Evolutionary conservation across 257 asterid species (phyloP).

Genomic region (Solanum pennellii): DNA sequence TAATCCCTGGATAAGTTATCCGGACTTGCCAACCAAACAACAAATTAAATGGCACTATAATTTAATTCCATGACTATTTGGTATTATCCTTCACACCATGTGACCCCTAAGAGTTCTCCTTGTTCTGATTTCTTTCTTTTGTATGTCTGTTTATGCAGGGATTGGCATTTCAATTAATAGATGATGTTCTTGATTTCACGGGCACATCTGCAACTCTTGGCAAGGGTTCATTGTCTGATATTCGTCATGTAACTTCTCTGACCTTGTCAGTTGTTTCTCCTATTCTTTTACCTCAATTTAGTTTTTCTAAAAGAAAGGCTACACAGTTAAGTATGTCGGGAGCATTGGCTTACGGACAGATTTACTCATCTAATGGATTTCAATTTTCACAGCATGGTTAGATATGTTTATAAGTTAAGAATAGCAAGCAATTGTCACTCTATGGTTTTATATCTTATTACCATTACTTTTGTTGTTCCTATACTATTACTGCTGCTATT

Average conservation of each 20-base stretch:
- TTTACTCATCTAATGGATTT: not conserved
- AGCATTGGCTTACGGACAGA: not conserved
- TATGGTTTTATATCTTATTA: not conserved
- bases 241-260: conserved; percentile 61
- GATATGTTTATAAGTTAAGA: not conserved
- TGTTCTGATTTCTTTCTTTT: not conserved
- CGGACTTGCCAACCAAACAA: not conserved
- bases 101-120: not conserved
- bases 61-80: not conserved
- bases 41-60: not conserved
- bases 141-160: conserved; percentile 41
- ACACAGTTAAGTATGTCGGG: not conserved
- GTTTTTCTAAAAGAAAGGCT: not conserved
- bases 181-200: conserved; percentile 89
- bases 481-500: conserved; percentile 30
- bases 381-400: not conserved
- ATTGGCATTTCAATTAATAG: conserved; percentile 85
- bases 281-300: not conserved
- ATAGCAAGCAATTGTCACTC: not conserved
- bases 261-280: not conserved
- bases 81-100: not conserved
- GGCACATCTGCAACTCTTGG: conserved; percentile 90
- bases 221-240: conserved; percentile 93
- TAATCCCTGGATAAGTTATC: not conserved
- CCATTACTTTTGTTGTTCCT: not conserved